Evolutionary conservation across 2,329 filamentous ascomycete genomes (phyloP).

Genomic region (Tympanopsis confertula): DNA sequence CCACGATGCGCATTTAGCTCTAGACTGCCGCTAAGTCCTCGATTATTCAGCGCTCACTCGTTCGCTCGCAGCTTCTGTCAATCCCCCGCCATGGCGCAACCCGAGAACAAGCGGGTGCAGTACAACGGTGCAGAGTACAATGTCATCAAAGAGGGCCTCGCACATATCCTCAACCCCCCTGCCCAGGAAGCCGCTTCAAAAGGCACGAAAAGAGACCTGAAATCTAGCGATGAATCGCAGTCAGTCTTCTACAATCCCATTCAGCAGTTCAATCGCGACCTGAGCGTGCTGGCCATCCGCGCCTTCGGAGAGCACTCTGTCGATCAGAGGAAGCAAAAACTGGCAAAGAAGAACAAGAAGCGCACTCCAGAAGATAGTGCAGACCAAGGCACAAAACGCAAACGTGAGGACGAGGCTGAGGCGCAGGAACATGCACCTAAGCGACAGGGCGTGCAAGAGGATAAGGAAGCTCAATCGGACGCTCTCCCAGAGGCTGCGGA

Average conservation of each 20-base stretch:
- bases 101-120: neutral
- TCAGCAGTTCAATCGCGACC: slow-evolving; percentile 94
- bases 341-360: slow-evolving; percentile 26
- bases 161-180: slow-evolving; percentile 32
- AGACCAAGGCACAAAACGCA: slow-evolving; percentile 16
- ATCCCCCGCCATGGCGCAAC: too few species aligned
- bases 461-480: slow-evolving; percentile 13
- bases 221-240: slow-evolving; percentile 38
- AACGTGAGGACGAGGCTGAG: slow-evolving; percentile 21
- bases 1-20: too few species aligned
- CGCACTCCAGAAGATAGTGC: slow-evolving; percentile 16
- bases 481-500: slow-evolving; percentile 2
- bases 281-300: slow-evolving; percentile 85
- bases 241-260: slow-evolving; percentile 99
- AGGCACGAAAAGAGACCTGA: slow-evolving; percentile 12
- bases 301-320: slow-evolving; percentile 66
- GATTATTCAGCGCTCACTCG: too few species aligned
- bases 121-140: slow-evolving; percentile 18
- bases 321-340: slow-evolving; percentile 28
- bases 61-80: too few species aligned
- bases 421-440: slow-evolving; percentile 12
- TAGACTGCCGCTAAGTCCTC: too few species aligned
- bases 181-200: slow-evolving; percentile 28
- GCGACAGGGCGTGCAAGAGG: slow-evolving; percentile 16
- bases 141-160: slow-evolving; percentile 41